phyloP scores from a whole-genome alignment of 2,329 filamentous ascomycete species.

The Zalaria obscura region DNA sequence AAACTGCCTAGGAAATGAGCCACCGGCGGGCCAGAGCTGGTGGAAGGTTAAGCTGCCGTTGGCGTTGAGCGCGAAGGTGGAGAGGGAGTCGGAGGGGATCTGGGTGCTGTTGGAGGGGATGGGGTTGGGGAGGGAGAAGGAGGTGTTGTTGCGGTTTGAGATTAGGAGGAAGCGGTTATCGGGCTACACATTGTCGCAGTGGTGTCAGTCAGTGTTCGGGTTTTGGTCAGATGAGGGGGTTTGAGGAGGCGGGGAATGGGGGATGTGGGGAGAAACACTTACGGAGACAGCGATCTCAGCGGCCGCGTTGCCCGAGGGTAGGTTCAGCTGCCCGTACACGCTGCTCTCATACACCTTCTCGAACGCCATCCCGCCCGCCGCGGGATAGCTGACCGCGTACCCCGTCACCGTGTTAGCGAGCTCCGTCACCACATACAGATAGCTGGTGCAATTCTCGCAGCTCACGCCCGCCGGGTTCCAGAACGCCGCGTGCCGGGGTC shows the following conservation, averaged over 20 bases:
- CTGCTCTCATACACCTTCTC: slow-evolving; percentile 30
- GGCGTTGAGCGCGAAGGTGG: slow-evolving; percentile 44
- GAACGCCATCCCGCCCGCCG: slow-evolving; percentile 26
- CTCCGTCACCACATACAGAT: slow-evolving; percentile 31
- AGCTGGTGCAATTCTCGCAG: slow-evolving; percentile 13
- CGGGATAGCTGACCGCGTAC: slow-evolving; percentile 33
- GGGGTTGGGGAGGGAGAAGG: slow-evolving; percentile 35
- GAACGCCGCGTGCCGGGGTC: slow-evolving; percentile 22
- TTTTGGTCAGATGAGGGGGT: not conserved
- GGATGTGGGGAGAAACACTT: slow-evolving; percentile 5
- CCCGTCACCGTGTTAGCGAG: slow-evolving; percentile 32
- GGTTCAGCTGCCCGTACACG: slow-evolving; percentile 31
- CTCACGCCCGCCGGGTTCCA: slow-evolving; percentile 16
- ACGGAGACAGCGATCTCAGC: slow-evolving; percentile 38
- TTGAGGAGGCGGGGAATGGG: too few species aligned
- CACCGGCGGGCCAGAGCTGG: slow-evolving; percentile 49
- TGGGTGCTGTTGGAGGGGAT: slow-evolving; percentile 20
- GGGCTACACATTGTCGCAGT: too few species aligned
- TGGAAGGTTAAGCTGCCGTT: slow-evolving; percentile 43
- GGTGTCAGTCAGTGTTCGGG: not conserved
- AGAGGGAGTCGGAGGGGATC: slow-evolving; percentile 41
- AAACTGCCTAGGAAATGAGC: slow-evolving; percentile 52
- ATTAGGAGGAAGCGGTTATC: slow-evolving; percentile 48
- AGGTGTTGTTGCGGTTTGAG: slow-evolving; percentile 51
- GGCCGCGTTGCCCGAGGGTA: slow-evolving; percentile 34